Conservation (phyloP, 2,329 filamentous ascomycete species). For the Ophiocordyceps camponoti-leonardi region DNA sequence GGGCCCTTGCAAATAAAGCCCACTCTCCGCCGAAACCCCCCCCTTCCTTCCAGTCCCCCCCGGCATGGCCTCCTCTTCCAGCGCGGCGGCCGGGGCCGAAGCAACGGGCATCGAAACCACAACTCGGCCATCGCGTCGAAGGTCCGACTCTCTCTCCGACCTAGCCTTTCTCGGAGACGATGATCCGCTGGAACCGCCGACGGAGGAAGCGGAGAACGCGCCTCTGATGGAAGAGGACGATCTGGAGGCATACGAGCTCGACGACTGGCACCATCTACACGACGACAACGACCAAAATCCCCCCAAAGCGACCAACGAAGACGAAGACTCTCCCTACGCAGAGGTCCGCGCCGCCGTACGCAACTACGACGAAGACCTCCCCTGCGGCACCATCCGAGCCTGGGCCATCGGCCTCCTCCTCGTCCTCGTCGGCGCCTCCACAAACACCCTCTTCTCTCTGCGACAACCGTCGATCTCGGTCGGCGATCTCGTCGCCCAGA, state of each 20-base stretch:
- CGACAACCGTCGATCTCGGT: conserved; percentile 44
- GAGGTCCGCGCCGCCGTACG: conserved; percentile 47
- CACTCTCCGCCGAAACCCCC: background rate
- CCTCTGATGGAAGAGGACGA: conserved; percentile 37
- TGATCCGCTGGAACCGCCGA: conserved; percentile 10
- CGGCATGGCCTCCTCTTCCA: background rate
- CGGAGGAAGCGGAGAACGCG: conserved; percentile 32
- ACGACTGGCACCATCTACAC: conserved; percentile 11
- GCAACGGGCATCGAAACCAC: conserved; percentile 8
- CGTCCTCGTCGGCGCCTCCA: conserved; percentile 37
- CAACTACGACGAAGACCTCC: conserved; percentile 47
- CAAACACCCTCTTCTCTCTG: conserved; percentile 47
- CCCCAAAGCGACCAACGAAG: conserved; percentile 9
- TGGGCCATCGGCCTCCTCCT: conserved; percentile 45
- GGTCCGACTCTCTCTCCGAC: conserved; percentile 7
- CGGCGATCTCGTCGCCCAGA: conserved; percentile 42
- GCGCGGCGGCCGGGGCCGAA: conserved; percentile 3
- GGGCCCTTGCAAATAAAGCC: background rate
- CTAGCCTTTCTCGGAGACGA: conserved; percentile 2
- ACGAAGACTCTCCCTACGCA: conserved; percentile 46
- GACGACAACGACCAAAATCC: background rate
- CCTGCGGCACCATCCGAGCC: conserved; percentile 47
- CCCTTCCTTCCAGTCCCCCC: no score
- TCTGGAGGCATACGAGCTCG: conserved; percentile 19
- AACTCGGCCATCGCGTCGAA: conserved; percentile 11